phyloP scores from a whole-genome alignment of 23 red algal species.

The Agarophyton chilense region DNA sequence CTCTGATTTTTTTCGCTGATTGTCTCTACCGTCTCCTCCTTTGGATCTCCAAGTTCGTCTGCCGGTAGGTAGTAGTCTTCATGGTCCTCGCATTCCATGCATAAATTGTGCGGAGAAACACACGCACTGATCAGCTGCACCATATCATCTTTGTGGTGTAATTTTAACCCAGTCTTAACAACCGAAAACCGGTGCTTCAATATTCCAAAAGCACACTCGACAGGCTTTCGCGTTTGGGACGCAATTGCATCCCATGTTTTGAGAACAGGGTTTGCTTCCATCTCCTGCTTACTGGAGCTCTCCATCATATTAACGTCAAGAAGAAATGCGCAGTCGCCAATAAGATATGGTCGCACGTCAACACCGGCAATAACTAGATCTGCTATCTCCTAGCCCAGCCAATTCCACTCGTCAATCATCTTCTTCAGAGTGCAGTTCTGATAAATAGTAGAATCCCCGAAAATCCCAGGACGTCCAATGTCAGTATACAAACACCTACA shows the following conservation, averaged over 20 bases:
- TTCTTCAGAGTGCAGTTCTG: slow-evolving; percentile 3
- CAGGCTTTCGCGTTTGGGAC: neutral
- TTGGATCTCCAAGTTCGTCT: neutral
- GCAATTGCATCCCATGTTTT: slow-evolving; percentile 5
- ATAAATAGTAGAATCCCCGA: slow-evolving; percentile 20
- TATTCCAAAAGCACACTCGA: slow-evolving; percentile 36
- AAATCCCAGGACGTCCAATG: slow-evolving; percentile 13
- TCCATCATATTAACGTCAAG: slow-evolving; percentile 23
- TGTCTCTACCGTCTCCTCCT: neutral
- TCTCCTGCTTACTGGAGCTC: neutral
- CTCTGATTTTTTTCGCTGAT: neutral
- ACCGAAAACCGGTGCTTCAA: slow-evolving; percentile 4
- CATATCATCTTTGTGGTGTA: slow-evolving; percentile 21
- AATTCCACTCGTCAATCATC: slow-evolving; percentile 1
- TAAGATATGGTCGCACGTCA: neutral
- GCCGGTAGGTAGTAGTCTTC: neutral
- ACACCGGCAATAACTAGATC: slow-evolving; percentile 3
- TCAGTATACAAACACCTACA: neutral
- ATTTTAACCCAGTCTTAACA: neutral
- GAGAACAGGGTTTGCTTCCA: neutral
- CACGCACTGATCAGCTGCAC: neutral
- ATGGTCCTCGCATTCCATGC: neutral
- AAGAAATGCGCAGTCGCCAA: slow-evolving; percentile 26
- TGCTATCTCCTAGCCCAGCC: slow-evolving; percentile 14
- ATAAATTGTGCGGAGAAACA: slow-evolving; percentile 7